Percentiles rank a stretch among this genome's conserved stretches.
These are phyloP conservation scores for Leptomonas pyrrhocoris DNA, from an alignment of 208 protist genomes.

Conservation along the genomic window DNA sequence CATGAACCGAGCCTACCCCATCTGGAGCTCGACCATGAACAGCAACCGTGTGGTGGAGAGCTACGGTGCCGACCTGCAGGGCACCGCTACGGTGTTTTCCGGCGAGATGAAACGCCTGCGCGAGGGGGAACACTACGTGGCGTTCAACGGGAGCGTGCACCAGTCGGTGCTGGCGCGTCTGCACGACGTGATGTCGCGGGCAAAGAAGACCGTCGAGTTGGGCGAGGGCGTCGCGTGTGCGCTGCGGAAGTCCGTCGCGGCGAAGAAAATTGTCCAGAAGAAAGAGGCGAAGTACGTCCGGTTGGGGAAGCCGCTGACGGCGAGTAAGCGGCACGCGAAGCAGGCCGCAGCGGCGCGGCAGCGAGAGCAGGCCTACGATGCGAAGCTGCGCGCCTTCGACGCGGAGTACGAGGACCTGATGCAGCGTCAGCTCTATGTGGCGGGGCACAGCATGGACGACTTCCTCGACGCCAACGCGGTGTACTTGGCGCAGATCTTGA, in stretches of 20 bases:
- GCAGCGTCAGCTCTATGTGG: conserved; percentile 39
- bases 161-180: conserved; percentile 34
- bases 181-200: conserved; percentile 32
- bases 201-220: conserved; percentile 30
- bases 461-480: conserved; percentile 51
- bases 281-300: conserved; percentile 59
- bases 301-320: conserved; percentile 35
- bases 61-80: conserved; percentile 36
- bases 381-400: conserved; percentile 40
- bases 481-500: conserved; percentile 45
- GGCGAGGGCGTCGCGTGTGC: conserved; percentile 30
- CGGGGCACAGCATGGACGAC: conserved; percentile 47
- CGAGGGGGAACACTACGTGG: conserved; percentile 35
- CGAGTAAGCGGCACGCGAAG: conserved; percentile 57
- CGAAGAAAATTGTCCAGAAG: conserved; percentile 32
- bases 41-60: conserved; percentile 25
- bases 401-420: conserved; percentile 50
- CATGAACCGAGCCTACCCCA: conserved; percentile 9
- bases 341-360: conserved; percentile 34
- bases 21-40: not conserved
- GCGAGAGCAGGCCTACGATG: conserved; percentile 28
- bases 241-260: conserved; percentile 31
- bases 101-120: conserved; percentile 39
- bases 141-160: conserved; percentile 39
- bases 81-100: conserved; percentile 40